phyloP scores from a whole-genome alignment of 2,329 filamentous ascomycete species.

The Aureobasidium sp. region DNA sequence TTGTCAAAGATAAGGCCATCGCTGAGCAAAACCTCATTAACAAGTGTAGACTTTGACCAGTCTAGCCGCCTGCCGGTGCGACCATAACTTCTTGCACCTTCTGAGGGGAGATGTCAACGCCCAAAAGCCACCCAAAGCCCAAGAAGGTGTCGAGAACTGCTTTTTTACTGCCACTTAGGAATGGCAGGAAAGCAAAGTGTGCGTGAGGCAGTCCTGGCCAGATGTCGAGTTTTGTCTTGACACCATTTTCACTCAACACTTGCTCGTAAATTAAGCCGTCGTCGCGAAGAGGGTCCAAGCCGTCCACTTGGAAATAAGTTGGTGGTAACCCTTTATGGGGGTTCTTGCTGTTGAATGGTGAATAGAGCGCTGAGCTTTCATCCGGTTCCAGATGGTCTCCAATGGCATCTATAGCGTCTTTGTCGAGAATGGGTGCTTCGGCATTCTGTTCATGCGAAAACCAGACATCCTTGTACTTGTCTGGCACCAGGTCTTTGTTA shows the following conservation, averaged over 20 bases:
- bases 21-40: not conserved
- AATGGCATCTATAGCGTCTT: constrained; percentile 17
- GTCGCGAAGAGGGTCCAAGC: constrained; percentile 43
- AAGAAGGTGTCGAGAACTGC: constrained; percentile 22
- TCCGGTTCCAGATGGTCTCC: constrained; percentile 7
- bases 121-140: constrained; percentile 29
- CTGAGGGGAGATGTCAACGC: constrained; percentile 14
- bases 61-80: constrained; percentile 5
- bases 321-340: constrained; percentile 30
- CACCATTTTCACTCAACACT: constrained; percentile 34
- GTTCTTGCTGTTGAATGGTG: constrained; percentile 25
- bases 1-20: not conserved
- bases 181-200: constrained; percentile 18
- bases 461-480: constrained; percentile 28
- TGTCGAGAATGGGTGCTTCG: constrained; percentile 26
- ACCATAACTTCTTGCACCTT: constrained; percentile 13
- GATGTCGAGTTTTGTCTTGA: constrained; percentile 37
- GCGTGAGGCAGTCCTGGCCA: constrained; percentile 32
- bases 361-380: constrained; percentile 15
- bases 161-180: constrained; percentile 20
- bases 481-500: constrained; percentile 23
- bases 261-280: constrained; percentile 45
- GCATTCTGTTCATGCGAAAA: constrained; percentile 34
- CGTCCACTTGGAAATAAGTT: constrained; percentile 43
- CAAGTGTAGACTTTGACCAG: not conserved